Conservation (phyloP, 2,329 filamentous ascomycete species). For the Metarhizium brunneum region DNA sequence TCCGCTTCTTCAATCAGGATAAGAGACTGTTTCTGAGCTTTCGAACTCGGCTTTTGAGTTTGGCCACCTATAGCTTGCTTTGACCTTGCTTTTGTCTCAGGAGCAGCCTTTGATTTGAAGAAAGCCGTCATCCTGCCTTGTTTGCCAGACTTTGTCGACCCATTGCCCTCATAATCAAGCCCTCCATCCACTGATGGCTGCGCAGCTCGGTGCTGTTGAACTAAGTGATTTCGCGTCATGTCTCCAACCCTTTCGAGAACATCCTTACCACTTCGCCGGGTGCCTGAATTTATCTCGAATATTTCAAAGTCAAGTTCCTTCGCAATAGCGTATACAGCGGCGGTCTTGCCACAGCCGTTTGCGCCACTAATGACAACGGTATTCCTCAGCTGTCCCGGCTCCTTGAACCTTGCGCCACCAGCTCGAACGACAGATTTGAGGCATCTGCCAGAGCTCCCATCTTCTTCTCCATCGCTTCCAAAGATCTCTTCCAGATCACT, state of each 20-base stretch:
- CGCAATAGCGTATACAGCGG: conserved; percentile 82
- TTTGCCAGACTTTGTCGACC: conserved; percentile 52
- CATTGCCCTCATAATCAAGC: conserved; percentile 27
- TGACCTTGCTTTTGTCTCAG: conserved; percentile 15
- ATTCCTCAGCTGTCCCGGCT: conserved; percentile 51
- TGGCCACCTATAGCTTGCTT: conserved; percentile 16
- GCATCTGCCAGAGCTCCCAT: conserved; percentile 26
- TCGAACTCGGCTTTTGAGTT: conserved; percentile 10
- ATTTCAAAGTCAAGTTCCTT: conserved; percentile 88
- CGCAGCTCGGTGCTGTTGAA: conserved; percentile 41
- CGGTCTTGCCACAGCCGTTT: conserved; percentile 85
- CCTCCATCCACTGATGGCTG: conserved; percentile 18
- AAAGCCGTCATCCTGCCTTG: conserved; percentile 76
- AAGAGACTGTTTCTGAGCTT: conserved; percentile 79
- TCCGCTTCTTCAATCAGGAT: conserved; percentile 94
- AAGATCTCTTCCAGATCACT: conserved; percentile 60
- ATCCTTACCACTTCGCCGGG: conserved; percentile 77
- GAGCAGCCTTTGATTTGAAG: conserved; percentile 50
- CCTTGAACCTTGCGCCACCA: conserved; percentile 29
- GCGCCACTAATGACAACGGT: conserved; percentile 83
- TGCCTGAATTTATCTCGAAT: conserved; percentile 86
- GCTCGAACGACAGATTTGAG: conserved; percentile 48
- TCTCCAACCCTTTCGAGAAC: conserved; percentile 88
- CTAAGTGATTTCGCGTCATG: conserved; percentile 93
- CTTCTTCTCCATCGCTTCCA: conserved; percentile 49